These are phyloP conservation scores for Pichia kudriavzevii DNA, from an alignment of 1,139 yeast species.

Conservation along the genomic window DNA sequence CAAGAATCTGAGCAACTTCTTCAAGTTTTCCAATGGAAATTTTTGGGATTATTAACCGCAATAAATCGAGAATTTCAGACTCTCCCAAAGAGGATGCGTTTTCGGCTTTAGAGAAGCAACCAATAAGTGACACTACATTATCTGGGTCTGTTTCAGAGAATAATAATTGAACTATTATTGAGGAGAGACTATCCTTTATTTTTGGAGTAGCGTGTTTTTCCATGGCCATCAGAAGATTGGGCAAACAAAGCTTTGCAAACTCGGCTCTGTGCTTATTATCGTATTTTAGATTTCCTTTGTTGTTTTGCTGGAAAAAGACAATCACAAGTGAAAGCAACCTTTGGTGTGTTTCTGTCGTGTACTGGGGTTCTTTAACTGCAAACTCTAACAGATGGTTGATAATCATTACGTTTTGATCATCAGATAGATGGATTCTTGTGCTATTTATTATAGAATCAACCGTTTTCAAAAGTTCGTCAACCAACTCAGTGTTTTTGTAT, in stretches of 20 bases:
- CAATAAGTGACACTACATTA: slow-evolving; percentile 17
- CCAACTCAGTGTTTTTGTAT: slow-evolving; percentile 7
- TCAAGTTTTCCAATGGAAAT: slow-evolving; percentile 18
- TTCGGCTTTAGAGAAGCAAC: slow-evolving; percentile 17
- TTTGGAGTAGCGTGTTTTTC: neutral
- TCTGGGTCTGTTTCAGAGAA: slow-evolving; percentile 16
- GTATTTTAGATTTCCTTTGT: slow-evolving; percentile 19
- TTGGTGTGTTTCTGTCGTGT: slow-evolving; percentile 1
- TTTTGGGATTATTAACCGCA: slow-evolving; percentile 16
- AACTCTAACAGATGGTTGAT: slow-evolving; percentile 15
- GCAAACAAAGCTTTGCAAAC: slow-evolving; percentile 21
- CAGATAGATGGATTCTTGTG: slow-evolving; percentile 23
- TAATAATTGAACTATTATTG: slow-evolving; percentile 15
- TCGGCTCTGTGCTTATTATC: slow-evolving; percentile 20
- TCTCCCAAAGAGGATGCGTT: slow-evolving; percentile 8
- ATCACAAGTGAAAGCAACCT: slow-evolving; percentile 8
- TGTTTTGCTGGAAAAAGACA: slow-evolving; percentile 19
- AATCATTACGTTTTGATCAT: slow-evolving; percentile 22
- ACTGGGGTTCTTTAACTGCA: slow-evolving; percentile 1
- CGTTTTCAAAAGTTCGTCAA: slow-evolving; percentile 11
- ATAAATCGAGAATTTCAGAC: slow-evolving; percentile 13
- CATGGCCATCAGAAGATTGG: slow-evolving; percentile 14
- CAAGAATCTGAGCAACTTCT: slow-evolving; percentile 15
- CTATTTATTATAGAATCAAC: slow-evolving; percentile 17
- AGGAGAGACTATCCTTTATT: slow-evolving; percentile 15